A percentile compares a stretch with the other conserved stretches of the same genome.
Conservation (phyloP, 768 basidiomycete species). For the Podaxis mareebaensis region DNA sequence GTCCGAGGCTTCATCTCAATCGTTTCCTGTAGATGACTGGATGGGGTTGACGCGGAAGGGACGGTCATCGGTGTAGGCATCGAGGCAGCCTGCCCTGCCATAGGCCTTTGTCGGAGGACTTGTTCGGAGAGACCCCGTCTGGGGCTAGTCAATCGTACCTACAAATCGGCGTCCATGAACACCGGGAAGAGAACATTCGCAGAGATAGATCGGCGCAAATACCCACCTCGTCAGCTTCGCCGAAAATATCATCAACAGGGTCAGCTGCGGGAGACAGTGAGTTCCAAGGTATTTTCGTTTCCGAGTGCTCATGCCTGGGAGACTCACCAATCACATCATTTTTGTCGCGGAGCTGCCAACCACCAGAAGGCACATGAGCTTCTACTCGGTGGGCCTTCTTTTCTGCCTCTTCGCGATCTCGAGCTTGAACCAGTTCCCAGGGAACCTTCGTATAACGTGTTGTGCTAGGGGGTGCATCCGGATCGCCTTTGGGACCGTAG, state of each 20-base stretch:
- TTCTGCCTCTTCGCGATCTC: conserved; percentile 35
- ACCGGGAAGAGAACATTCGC: neutral
- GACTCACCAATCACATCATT: conserved; percentile 50
- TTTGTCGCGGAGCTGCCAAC: conserved; percentile 53
- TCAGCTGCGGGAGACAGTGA: conserved; percentile 23
- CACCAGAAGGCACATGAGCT: conserved; percentile 34
- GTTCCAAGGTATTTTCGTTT: neutral
- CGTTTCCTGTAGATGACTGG: conserved; percentile 24
- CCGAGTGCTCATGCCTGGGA: neutral
- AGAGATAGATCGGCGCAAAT: conserved; percentile 3
- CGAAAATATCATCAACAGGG: conserved; percentile 45
- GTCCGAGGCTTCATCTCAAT: conserved; percentile 36
- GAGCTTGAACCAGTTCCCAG: conserved; percentile 57
- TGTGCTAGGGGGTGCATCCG: conserved; percentile 52
- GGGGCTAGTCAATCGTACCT: conserved; percentile 38
- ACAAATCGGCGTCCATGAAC: conserved; percentile 16
- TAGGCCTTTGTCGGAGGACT: conserved; percentile 19
- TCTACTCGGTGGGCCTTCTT: conserved; percentile 21
- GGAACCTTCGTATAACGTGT: conserved; percentile 71
- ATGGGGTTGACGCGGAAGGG: conserved; percentile 7
- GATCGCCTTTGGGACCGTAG: conserved; percentile 64
- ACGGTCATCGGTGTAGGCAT: conserved; percentile 4
- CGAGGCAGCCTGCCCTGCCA: conserved; percentile 16
- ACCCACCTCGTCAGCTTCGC: conserved; percentile 36
- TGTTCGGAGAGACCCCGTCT: conserved; percentile 28